phyloP scores from a whole-genome alignment of 202 grass and related monocot genomes.

The Bolboschoenoplectus hybrid region DNA sequence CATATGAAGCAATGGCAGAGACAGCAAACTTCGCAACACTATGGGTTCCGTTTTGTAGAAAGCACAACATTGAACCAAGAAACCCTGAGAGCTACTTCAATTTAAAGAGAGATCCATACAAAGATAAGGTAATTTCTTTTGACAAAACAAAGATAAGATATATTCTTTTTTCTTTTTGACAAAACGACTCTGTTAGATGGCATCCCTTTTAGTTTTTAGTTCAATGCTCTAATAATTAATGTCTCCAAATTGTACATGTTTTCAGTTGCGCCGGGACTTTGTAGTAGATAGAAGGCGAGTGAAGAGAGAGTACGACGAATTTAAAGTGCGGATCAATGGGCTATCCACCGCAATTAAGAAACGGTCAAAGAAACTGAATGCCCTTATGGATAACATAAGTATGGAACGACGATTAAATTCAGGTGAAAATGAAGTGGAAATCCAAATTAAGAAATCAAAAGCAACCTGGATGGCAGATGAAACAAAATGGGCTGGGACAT shows the following conservation, averaged over 20 bases:
- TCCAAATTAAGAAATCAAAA: constrained; percentile 24
- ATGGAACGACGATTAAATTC: not conserved
- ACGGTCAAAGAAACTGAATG: constrained; percentile 49
- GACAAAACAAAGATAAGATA: constrained; percentile 41
- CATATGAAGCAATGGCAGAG: constrained; percentile 76
- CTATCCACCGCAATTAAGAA: constrained; percentile 52
- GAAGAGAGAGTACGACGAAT: constrained; percentile 76
- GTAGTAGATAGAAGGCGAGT: constrained; percentile 70
- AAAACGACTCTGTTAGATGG: not conserved
- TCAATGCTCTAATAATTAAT: not conserved
- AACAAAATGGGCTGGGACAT: constrained; percentile 57
- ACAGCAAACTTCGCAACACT: constrained; percentile 68
- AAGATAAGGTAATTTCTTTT: constrained; percentile 38
- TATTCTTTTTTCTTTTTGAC: not conserved
- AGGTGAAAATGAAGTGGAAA: constrained; percentile 24
- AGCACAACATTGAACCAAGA: constrained; percentile 71
- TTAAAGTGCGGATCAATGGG: constrained; percentile 57
- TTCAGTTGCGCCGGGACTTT: constrained; percentile 55
- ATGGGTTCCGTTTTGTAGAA: constrained; percentile 84
- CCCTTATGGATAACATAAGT: constrained; percentile 30
- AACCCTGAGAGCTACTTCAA: constrained; percentile 82
- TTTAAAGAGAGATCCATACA: constrained; percentile 66
- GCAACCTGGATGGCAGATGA: constrained; percentile 65
- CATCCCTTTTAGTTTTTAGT: not conserved
- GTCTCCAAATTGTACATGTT: not conserved